These are phyloP conservation scores for Diplodia scrobiculata DNA, from an alignment of 2,329 filamentous ascomycete genomes.

Conservation along the genomic window DNA sequence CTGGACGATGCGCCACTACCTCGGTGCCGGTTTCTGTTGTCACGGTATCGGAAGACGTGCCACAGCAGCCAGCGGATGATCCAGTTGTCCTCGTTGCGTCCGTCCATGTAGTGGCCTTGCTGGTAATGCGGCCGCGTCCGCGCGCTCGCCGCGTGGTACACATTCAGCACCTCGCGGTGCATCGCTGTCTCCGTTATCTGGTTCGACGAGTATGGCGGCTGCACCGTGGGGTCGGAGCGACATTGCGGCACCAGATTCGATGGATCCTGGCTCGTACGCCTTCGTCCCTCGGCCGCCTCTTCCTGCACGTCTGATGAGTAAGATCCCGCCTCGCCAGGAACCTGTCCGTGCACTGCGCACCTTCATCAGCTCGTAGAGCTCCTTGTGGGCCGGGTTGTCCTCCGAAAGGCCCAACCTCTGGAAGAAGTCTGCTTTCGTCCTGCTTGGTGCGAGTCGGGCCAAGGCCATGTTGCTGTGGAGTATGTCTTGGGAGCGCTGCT, in stretches of 20 bases:
- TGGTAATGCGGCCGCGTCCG: constrained; percentile 49
- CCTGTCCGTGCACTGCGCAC: constrained; percentile 37
- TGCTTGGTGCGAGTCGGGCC: constrained; percentile 28
- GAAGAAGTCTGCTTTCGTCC: constrained; percentile 46
- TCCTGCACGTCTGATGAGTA: constrained; percentile 39
- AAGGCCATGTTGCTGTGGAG: constrained; percentile 21
- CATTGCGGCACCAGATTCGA: constrained; percentile 46
- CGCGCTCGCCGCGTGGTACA: constrained; percentile 46
- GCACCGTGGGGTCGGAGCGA: constrained; percentile 38
- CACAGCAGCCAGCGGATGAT: constrained; percentile 56
- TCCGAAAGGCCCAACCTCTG: constrained; percentile 48
- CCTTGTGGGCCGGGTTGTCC: constrained; percentile 40
- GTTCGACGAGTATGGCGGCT: constrained; percentile 50
- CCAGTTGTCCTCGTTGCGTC: constrained; percentile 53
- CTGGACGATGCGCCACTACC: constrained; percentile 30
- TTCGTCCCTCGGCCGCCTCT: constrained; percentile 48
- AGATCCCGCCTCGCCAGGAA: constrained; percentile 3
- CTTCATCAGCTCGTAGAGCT: constrained; percentile 50
- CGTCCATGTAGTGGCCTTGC: constrained; percentile 46
- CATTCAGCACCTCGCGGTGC: constrained; percentile 49
- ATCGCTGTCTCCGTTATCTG: constrained; percentile 54
- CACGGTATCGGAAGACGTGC: constrained; percentile 55
- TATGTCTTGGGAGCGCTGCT: constrained; percentile 18
- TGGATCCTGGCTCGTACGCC: constrained; percentile 46
- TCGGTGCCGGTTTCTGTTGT: constrained; percentile 41